Base-by-base conservation (phyloP, 345 rosid genomes). In the Salix caprea region DNA sequence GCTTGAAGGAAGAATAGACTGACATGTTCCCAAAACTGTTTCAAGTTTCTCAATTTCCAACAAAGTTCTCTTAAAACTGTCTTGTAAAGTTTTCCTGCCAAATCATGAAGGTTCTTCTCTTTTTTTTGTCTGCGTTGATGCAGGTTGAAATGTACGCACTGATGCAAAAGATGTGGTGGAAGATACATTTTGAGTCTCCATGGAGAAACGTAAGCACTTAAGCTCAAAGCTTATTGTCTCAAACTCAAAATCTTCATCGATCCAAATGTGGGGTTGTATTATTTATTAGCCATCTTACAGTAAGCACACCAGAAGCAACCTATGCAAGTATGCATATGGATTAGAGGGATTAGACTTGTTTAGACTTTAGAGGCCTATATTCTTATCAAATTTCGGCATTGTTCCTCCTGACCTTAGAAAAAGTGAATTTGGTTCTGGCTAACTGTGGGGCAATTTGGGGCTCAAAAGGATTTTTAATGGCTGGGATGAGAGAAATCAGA, bases 221-320 rank as follows among this genome's bases (percentile, higher is more conserved):
- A 90, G 87, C 84, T 87, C 90, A 21, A 85, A 90, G 84, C 76
- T 91, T 58, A 68, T 40, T 4, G 84, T 93, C 74, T 76, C 87
- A 12, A 91, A 96, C 87, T 39, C 58, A 18, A 81, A 83, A 16
- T 64, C 83, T 36, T 85, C 88, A 70, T 73, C 90, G 0, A 76
- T 90, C 30, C 74, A 67, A 28, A 56, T 90, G 46, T 75, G 77
- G n/a, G 96, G 92, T 13, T 86, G 89, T 64, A 65, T 91, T 50
- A 46, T 88, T 65, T 56, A 52, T 87, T 65, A 88, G 90, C 86
- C 93, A 93, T 78, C 83, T 96, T 19, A 90, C 91, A 56, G 97
- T 91, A 60, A 93, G 98, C 76, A 86, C 97, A 34, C 97, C 97
- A 2, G 94, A 93, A 26, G 98, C 98, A n/a, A 89, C 91, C 2